These are phyloP conservation scores for Sordariomycetes sp. DNA, from an alignment of 2,329 filamentous ascomycete species.

Conservation along the genomic window DNA sequence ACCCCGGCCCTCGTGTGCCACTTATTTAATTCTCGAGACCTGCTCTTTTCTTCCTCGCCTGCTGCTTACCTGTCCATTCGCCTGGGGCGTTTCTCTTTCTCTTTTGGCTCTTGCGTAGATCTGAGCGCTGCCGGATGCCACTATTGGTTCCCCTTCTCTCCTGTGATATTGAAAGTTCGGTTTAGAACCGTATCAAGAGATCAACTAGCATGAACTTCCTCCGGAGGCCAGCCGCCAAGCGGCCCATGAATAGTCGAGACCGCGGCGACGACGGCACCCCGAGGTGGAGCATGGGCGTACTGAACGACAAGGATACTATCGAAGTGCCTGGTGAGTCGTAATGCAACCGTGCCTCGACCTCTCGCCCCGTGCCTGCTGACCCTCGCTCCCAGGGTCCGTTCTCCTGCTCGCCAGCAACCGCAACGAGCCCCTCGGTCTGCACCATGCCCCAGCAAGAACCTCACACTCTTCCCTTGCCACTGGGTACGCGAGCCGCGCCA, in stretches of 20 bases:
- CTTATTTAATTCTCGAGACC: too few species aligned
- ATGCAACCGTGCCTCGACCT: neutral
- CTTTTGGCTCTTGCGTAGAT: too few species aligned
- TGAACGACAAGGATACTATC: slow-evolving; percentile 71
- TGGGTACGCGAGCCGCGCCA: slow-evolving; percentile 25
- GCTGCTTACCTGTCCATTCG: too few species aligned
- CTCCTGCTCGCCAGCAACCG: slow-evolving; percentile 42
- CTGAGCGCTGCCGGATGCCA: too few species aligned
- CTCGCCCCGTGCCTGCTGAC: neutral
- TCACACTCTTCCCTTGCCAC: slow-evolving; percentile 47
- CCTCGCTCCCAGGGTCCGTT: slow-evolving; percentile 37
- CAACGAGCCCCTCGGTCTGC: slow-evolving; percentile 49
- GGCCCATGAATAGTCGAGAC: neutral
- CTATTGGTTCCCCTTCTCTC: too few species aligned
- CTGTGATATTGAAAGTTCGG: neutral
- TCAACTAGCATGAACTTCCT: neutral
- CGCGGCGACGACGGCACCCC: slow-evolving; percentile 12
- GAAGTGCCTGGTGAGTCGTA: slow-evolving; percentile 66
- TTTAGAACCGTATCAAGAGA: neutral
- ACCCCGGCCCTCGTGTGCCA: too few species aligned
- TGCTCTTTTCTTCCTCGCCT: too few species aligned
- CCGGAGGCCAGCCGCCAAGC: neutral
- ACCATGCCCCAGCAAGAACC: slow-evolving; percentile 44
- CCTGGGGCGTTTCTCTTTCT: too few species aligned
- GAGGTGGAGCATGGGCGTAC: slow-evolving; percentile 62